Conservation (phyloP, 1,284 basidiomycete genomes). For the Boletus holoroseus region DNA sequence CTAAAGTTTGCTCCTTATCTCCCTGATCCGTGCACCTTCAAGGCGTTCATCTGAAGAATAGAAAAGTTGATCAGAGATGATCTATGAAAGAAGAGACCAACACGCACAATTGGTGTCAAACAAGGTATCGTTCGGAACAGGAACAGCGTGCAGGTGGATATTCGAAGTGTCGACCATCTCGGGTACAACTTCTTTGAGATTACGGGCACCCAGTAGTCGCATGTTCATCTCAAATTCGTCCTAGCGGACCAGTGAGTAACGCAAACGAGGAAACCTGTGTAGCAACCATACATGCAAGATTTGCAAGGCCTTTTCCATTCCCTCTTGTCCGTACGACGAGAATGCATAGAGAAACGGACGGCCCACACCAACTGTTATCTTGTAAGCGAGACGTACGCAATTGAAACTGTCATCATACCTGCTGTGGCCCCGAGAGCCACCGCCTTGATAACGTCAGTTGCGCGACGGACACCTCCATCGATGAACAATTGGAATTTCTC, state of each 20-base stretch:
- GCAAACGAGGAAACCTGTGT: not conserved
- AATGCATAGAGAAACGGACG: conserved; percentile 88
- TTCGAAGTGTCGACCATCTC: conserved; percentile 85
- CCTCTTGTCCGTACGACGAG: conserved; percentile 82
- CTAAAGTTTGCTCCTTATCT: conserved; percentile 48
- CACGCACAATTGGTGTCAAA: conserved; percentile 75
- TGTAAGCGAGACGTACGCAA: conserved; percentile 3
- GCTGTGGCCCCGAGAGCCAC: conserved; percentile 89
- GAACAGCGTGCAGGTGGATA: conserved; percentile 55
- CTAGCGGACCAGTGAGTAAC: conserved; percentile 37
- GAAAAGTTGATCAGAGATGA: conserved; percentile 27
- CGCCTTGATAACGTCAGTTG: conserved; percentile 91
- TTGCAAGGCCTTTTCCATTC: conserved; percentile 70
- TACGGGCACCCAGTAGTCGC: conserved; percentile 80
- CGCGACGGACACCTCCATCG: conserved; percentile 88
- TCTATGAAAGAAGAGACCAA: not conserved
- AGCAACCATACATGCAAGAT: conserved; percentile 63
- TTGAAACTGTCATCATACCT: conserved; percentile 36
- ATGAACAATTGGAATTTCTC: conserved; percentile 81
- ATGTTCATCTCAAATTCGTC: conserved; percentile 95
- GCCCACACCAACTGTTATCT: conserved; percentile 59
- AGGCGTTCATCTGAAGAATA: conserved; percentile 40
- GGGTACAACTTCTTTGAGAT: conserved; percentile 71
- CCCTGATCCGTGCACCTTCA: conserved; percentile 48
- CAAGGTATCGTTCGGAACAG: conserved; percentile 66